Base-by-base conservation (phyloP, 2,329 filamentous ascomycete genomes). In the Venturia asperata region DNA sequence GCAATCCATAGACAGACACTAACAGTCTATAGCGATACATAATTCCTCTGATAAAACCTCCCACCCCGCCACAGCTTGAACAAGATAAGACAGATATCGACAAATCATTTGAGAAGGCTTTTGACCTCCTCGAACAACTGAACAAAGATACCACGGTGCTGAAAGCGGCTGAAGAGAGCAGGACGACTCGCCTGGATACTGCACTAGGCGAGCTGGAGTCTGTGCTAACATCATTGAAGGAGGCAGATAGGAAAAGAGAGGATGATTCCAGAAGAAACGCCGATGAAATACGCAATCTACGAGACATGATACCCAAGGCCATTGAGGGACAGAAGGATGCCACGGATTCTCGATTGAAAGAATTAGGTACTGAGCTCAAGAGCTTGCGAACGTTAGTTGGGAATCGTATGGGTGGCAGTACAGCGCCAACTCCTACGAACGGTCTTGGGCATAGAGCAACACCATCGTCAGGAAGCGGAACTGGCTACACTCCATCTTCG, bases 71-170 rank as follows among this genome's bases (percentile, higher is more conserved):
- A 65, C 92, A 96, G 73, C 82, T 99, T 11, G 91, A 97, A 73
- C 89, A 95, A 74, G 94, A 99, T 76, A 99, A 99, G 77, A 86
- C 91, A 68, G 85, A 86, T 47, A 92, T 99, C 66, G 92, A 97
- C 74, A 92, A 92, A 68, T 89, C 93, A 66, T 99, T 99, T 76
- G 90, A 94, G 70, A 90, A 90, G 71, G 91, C 93, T 1, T 99
- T 99, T 74, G 82, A 88, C 21, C 83, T 97, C 17, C 87, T 99
- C 13, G 94, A 99, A 67, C 94, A 97, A 74, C 84, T 99, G 0
- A 86, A 90, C 45, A 90, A 91, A 70, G 95, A 99, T 75, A 99
- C 94, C 0, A 87, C 92, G 64, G 84, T 87, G 10, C 84, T 99
- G 67, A 99, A 99, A 78, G 83, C 85, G 5, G 88, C 92, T 0